Base-by-base conservation (phyloP, 108 stramenopile genomes). In the Cylindrotheca fusiformis region DNA sequence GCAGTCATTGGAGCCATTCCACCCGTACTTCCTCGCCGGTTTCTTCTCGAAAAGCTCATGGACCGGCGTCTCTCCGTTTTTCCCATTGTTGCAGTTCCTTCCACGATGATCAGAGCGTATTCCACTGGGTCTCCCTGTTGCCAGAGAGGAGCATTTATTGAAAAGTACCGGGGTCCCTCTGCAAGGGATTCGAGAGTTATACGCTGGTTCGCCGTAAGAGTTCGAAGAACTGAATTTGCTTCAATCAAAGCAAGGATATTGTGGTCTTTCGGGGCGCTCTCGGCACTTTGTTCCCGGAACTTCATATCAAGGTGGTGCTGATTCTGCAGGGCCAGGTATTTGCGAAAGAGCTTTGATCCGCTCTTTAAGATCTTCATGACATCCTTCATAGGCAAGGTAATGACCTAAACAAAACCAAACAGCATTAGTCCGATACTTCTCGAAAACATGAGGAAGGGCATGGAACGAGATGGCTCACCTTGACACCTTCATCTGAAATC, bases 261-360 rank as follows among this genome's bases (percentile, higher is more conserved):
- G 36, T 41, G 36, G 14, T 41, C 36, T 41, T 14, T 6, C 14
- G 36, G 36, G 55, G 41, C 19, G 75, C 75, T 33, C 73, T 77
- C 31, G 50, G 59, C 54, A 6, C n/a, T 29, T 6, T 5, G 6
- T 14, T 5, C 17, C 10, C 14, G 36, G 36, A 41, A 41, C 14
- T 41, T 14, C 6, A 41, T 6, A 14, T 41, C 36, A 10, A 10
- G 10, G 14, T 41, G 10, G 14, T 41, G 6, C 14, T 41, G 6
- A 41, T 41, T 41, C 14, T 41, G 59, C 32, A 79, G 63, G 4
- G 68, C 52, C 4, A 68, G 48, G 65, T 84, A 87, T 52, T 81
- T 84, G 41, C 77, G 74, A 69, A 80, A 90, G 0, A 86, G 77
- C 14, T 69, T 64, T 1, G 85, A 86, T n/a, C 85, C 88, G 32